Conservation (phyloP, 345 rosid genomes). For the Crucihimalaya himalaica region DNA sequence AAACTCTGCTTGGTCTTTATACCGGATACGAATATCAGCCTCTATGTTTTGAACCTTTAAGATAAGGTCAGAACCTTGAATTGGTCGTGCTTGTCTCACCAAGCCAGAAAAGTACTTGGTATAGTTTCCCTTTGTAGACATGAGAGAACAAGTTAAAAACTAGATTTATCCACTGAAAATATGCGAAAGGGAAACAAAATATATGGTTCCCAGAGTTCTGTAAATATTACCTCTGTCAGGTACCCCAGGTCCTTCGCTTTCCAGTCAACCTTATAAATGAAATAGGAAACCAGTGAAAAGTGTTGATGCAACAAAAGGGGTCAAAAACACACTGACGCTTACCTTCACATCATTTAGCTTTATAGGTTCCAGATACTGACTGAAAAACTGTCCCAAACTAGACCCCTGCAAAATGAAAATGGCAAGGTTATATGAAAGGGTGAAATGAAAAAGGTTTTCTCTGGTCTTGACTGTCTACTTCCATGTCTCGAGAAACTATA, state of each 20-base stretch:
- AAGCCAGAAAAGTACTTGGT: constrained; percentile 59
- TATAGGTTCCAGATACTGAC: constrained; percentile 85
- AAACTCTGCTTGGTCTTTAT: constrained; percentile 74
- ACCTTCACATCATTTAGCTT: constrained; percentile 90
- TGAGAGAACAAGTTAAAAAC: constrained; percentile 23
- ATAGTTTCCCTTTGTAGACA: constrained; percentile 66
- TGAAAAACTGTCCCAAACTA: constrained; percentile 93
- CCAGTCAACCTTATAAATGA: constrained; percentile 76
- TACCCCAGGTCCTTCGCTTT: constrained; percentile 83
- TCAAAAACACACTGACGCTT: constrained; percentile 23
- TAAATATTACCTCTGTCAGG: constrained; percentile 67
- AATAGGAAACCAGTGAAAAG: constrained; percentile 24
- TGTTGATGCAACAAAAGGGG: constrained; percentile 19
- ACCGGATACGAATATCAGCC: constrained; percentile 74
- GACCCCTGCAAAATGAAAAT: constrained; percentile 65
- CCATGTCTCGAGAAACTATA: constrained; percentile 1
- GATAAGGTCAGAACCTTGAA: constrained; percentile 67
- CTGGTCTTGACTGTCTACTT: constrained; percentile 12
- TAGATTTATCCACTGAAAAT: constrained; percentile 12
- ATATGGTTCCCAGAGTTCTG: constrained; percentile 14
- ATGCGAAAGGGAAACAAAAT: constrained; percentile 2
- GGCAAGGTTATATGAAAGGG: constrained; percentile 12
- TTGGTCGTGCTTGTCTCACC: constrained; percentile 66
- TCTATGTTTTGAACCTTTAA: constrained; percentile 60
- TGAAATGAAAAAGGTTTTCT: background rate